phyloP scores from a whole-genome alignment of 2,329 filamentous ascomycete genomes.

The Cyphellophora attinorum region DNA sequence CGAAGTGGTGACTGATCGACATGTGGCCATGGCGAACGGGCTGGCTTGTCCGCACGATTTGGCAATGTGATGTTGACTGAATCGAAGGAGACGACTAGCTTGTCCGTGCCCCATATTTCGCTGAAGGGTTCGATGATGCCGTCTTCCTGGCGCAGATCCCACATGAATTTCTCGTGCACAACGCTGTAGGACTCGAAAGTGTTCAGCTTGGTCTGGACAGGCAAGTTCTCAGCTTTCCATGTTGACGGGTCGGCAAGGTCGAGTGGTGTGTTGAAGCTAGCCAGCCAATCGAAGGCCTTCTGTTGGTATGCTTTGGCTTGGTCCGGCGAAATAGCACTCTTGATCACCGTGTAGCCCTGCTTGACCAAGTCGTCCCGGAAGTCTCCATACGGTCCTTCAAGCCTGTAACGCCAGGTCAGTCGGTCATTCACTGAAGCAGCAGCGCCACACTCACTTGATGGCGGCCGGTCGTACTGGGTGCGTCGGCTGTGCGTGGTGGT shows the following conservation, averaged over 20 bases:
- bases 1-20: slow-evolving; percentile 36
- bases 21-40: slow-evolving; percentile 35
- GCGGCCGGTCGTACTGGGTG: too few relatives aligned
- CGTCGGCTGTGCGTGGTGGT: too few relatives aligned
- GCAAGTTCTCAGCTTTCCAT: slow-evolving; percentile 35
- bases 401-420: too few relatives aligned
- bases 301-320: slow-evolving; percentile 28
- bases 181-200: slow-evolving; percentile 40
- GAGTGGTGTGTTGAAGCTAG: slow-evolving; percentile 25
- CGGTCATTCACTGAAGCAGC: too few relatives aligned
- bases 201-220: slow-evolving; percentile 36
- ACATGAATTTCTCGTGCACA: slow-evolving; percentile 39
- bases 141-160: slow-evolving; percentile 35
- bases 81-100: slow-evolving; percentile 36
- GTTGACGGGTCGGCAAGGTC: slow-evolving; percentile 29
- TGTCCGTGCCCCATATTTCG: slow-evolving; percentile 28
- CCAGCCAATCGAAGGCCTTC: slow-evolving; percentile 34
- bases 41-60: slow-evolving; percentile 18
- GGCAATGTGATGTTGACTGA: slow-evolving; percentile 37
- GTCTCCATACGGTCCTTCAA: slow-evolving; percentile 3
- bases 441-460: too few relatives aligned
- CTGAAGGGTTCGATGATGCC: slow-evolving; percentile 31
- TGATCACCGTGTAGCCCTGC: slow-evolving; percentile 38
- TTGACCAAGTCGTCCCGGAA: slow-evolving; percentile 19
- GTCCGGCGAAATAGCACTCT: slow-evolving; percentile 34